Base-by-base conservation (phyloP, 805 yeast genomes). In the Ogataea populi-albae region DNA sequence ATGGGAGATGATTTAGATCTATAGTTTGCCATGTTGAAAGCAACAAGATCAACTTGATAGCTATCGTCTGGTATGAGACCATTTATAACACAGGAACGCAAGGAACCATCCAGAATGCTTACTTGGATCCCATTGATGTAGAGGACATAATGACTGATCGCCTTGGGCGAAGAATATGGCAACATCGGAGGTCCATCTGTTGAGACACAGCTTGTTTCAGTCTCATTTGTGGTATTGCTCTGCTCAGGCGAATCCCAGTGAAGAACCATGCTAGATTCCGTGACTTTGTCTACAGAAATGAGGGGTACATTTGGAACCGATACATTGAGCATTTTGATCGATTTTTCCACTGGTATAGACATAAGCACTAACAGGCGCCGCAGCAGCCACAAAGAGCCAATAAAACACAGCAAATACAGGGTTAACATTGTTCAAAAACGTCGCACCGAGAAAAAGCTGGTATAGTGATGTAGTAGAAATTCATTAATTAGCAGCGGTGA, bases 251-350 rank as follows among this genome's bases (percentile, higher is more conserved):
- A 37, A 26, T 73, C 79, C 82, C 85, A 79, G 48, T 76, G 84
- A 21, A 79, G 39, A 17, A 66, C 67, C 24, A 75, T 70, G 18
- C 72, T 58, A 6, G 59, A 49, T 23, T 61, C 56, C 5, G 73
- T 66, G 31, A 79, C 69, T 45, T 69, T 67, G 47, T 77, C 83
- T 5, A 79, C 66, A 32, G 80, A 75, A 11, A 78, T 61, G 30
- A 61, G 56, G 3, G 82, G 81, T 6, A 73, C 63, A 37, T 66
- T 70, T 4, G 86, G 86, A 22, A 79, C 71, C 19, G 70, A 71
- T 15, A 77, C 66, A 43, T 69, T 66, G 26, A 79, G 55, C 22
- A 65, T 65, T 34, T 62, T 64, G 21, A 75, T 64, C 17, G 75
- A 58, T 32, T 65, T 66, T 10, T 68, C 71, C 17, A 71, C 59